A percentile compares a stretch with the other conserved stretches of the same genome.
Evolutionary conservation across 2,329 filamentous ascomycete species (phyloP).

Genomic region (Fusarium euwallaceae): DNA sequence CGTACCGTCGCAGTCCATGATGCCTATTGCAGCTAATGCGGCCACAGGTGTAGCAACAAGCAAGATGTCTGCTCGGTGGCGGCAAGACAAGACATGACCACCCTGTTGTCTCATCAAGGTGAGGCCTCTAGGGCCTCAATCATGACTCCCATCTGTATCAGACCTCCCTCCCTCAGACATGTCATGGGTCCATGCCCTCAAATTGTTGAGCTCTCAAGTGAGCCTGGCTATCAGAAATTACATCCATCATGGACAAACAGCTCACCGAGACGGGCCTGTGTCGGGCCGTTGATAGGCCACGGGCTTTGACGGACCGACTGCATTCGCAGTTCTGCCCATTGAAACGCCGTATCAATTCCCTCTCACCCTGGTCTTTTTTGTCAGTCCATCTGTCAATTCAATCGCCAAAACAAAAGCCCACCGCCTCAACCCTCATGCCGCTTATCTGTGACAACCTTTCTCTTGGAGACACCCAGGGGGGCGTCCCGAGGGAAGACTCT

Average conservation of each 20-base stretch:
- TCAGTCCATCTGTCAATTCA: constrained; percentile 34
- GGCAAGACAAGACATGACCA: constrained; percentile 4
- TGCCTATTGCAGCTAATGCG: not conserved
- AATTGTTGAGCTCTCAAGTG: constrained; percentile 32
- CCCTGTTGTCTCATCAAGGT: constrained; percentile 19
- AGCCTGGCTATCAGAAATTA: constrained; percentile 18
- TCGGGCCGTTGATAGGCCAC: constrained; percentile 43
- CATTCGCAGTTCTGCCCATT: constrained; percentile 30
- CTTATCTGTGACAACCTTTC: constrained; percentile 35
- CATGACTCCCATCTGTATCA: not conserved
- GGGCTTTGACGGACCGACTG: constrained; percentile 44
- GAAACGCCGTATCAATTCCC: not conserved
- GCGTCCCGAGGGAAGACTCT: constrained; percentile 9
- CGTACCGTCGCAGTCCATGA: not conserved
- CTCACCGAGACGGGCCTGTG: constrained; percentile 34
- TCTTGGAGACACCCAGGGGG: constrained; percentile 21
- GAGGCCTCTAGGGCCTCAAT: constrained; percentile 15
- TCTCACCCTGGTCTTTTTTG: constrained; percentile 19
- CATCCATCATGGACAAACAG: constrained; percentile 24
- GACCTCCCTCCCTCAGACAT: constrained; percentile 7
- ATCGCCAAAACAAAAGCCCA: constrained; percentile 33
- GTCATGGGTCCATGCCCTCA: not conserved
- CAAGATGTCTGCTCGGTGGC: not conserved
- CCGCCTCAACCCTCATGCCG: constrained; percentile 18
- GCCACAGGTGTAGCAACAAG: constrained; percentile 5